These are phyloP conservation scores for Symbiodinium pilosum DNA, from an alignment of 73 alveolate species.

Conservation along the genomic window DNA sequence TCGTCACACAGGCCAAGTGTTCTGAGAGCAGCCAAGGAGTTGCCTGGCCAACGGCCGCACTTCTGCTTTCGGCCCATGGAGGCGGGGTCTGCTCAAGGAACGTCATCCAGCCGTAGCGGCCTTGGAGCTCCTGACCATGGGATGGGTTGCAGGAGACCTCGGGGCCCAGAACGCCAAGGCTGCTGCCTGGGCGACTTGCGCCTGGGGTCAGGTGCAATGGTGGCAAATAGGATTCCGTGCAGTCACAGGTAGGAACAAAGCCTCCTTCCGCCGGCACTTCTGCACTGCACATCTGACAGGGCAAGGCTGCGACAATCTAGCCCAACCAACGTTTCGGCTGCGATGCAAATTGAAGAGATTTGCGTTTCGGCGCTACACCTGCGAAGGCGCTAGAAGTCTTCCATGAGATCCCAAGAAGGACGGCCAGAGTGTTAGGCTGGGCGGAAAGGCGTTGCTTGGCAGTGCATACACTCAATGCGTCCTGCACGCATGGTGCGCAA, in stretches of 20 bases:
- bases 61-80: neutral
- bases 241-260: too few species aligned
- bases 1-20: too few species aligned
- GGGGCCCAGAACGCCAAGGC: neutral
- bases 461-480: too few species aligned
- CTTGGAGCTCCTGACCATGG: too few species aligned
- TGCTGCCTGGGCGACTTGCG: neutral
- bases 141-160: neutral
- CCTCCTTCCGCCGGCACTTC: neutral
- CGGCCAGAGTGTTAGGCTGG: too few species aligned
- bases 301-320: neutral
- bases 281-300: neutral
- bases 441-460: too few species aligned
- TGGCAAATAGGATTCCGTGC: neutral
- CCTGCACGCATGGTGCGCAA: too few species aligned
- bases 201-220: neutral
- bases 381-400: neutral
- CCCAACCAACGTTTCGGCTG: too few species aligned
- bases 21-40: too few species aligned
- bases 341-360: too few species aligned
- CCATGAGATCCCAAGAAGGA: neutral
- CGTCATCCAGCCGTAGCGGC: too few species aligned
- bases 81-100: neutral
- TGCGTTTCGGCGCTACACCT: too few species aligned
- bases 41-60: neutral